Evolutionary conservation across 2,329 filamentous ascomycete genomes (phyloP), one percentile per base, ranked within the genome.

Genomic region (Fonsecaea pugnacius): DNA sequence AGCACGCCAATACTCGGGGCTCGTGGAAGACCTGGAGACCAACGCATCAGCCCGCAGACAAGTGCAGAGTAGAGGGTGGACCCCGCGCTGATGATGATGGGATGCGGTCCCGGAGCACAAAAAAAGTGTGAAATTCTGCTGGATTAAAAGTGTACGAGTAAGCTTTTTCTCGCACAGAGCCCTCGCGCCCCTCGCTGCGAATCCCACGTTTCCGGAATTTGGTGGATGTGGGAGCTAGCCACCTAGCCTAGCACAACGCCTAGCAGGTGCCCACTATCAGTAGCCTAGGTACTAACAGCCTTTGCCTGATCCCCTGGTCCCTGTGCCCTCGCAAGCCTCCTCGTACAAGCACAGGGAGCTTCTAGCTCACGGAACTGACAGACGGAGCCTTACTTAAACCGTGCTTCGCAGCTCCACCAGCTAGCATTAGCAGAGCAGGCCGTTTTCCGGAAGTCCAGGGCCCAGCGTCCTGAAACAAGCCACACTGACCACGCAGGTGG

Each of bases 381-480:
- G 35, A 21, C 16, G 24, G 33, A 52, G 57, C 57, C 57, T 46
- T 52, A 50, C 57, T 50, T 33, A 3, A 59, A 52, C 18, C 21
- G 57, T 59, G 57, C 57, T 59, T 48, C 43, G 57, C n/a, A 43
- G 57, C 57, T 59, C 48, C 55, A 63, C 40, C 35, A 40, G 12
- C 52, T 18, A 40, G 51, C 35, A 46, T 30, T 40, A 33, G 56
- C 56, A 58, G 46, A 38, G 32, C 36, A 36, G 55, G 60, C 43
- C 33, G 63, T 54, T 18, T 32, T 36, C 18, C 43, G 35, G n/a
- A 50, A 50, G 58, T 48, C 60, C 48, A 60, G 43, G 55, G 59
- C 56, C 43, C 57, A 59, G 57, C 57, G 50, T 59, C 57, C 62
- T 67, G 65, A 67, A 67, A 67, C 65, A 65, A 63, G 64, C 64